Base-by-base conservation (phyloP, 176 grass and related monocot genomes). In the Chrysopogon serrulatus region DNA sequence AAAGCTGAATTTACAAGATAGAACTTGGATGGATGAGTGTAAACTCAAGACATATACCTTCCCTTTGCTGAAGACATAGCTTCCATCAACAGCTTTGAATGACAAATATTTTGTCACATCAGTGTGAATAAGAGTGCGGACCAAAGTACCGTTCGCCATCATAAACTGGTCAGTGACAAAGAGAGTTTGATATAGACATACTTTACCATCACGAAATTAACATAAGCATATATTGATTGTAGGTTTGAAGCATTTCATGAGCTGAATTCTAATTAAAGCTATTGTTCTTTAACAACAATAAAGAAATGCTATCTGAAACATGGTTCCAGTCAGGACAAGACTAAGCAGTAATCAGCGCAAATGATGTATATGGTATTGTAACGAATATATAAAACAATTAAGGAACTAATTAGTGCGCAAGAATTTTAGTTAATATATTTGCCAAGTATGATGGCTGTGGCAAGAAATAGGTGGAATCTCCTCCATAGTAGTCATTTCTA, bases 31-130 rank as follows among this genome's bases (percentile, higher is more conserved):
- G 12, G 27, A 14, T n/a, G n/a, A 77, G 40, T 26, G 30, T 63
- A 83, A 83, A 32, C 34, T 73, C 40, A 56, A 67, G 63, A 73
- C 4, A 72, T 81, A n/a, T 87, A 97, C 91, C 84, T 97, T 97
- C 82, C 94, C 89, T 87, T 93, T 93, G 74, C 92, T 97, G 80
- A 93, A 93, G 45, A 97, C 94, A 88, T 75, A 97, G 89, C 94
- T 93, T 73, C 94, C 94, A 74, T 97, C 91, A 26, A 92, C 87
- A 56, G 89, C 91, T 83, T 97, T 97, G 79, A 97, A 97, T 69
- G 91, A 88, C 63, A 97, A 78, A 77, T 97, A 97, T 65, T 94
- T 97, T 34, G 94, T 90, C 24, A 97, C 94, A 84, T 94, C 84
- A 71, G 94, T 97, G 71, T 92, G 94, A 68, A 94, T 94, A 59